A percentile compares a stretch with the other conserved stretches of the same genome.
Evolutionary conservation across 805 yeast genomes (phyloP).

Genomic region (Schizosaccharomyces cryophilus): DNA sequence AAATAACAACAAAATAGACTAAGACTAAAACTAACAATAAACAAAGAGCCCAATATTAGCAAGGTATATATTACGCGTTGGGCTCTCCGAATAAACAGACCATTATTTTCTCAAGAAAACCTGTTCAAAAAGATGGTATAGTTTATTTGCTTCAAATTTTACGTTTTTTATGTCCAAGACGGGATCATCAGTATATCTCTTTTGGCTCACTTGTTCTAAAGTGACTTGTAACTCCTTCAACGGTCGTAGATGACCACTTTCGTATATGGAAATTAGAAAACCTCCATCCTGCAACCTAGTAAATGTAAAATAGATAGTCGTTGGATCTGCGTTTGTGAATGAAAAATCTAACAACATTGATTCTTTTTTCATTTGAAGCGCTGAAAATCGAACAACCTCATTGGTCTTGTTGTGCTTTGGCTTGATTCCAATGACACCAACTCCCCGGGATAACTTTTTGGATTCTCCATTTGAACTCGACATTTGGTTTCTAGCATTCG

Average conservation of each 20-base stretch:
- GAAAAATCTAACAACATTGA: conserved; percentile 12
- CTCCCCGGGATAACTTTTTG: conserved; percentile 9
- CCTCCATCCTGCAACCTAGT: conserved; percentile 13
- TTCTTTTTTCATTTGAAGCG: conserved; percentile 11
- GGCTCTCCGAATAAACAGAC: background rate
- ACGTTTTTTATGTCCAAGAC: conserved; percentile 13
- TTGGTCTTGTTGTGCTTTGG: conserved; percentile 6
- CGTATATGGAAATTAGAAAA: conserved; percentile 13
- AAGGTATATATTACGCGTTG: no score
- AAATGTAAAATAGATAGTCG: conserved; percentile 11
- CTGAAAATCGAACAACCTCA: conserved; percentile 11
- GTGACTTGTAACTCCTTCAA: conserved; percentile 13
- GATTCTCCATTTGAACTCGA: conserved; percentile 10
- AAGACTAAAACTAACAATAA: no score
- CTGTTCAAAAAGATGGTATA: conserved; percentile 4
- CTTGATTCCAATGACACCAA: conserved; percentile 6
- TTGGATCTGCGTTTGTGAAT: conserved; percentile 10
- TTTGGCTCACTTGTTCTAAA: conserved; percentile 15
- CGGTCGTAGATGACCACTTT: conserved; percentile 12
- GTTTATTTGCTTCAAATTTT: conserved; percentile 10
- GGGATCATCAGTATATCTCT: conserved; percentile 9
- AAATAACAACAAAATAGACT: no score
- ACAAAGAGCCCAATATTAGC: no score
- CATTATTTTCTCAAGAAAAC: background rate
- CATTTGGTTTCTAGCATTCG: conserved; percentile 14